Evolutionary conservation across 2,329 filamentous ascomycete genomes (phyloP).

Genomic region (Pseudocercospora eumusae): DNA sequence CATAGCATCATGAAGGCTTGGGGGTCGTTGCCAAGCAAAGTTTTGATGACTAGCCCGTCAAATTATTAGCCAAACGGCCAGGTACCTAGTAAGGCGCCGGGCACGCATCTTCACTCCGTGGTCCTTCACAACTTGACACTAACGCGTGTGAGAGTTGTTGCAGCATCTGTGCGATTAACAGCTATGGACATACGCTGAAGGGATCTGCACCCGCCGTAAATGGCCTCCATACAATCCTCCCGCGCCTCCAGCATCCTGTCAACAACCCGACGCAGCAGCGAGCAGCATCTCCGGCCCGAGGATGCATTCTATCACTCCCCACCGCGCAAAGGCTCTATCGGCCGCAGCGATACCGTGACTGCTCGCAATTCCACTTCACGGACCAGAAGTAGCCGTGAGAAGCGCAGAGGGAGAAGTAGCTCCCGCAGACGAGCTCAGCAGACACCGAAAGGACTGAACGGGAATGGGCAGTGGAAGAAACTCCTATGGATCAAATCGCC

Average conservation of each 20-base stretch:
- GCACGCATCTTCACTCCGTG: too few relatives aligned
- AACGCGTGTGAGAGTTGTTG: not conserved
- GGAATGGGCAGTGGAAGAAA: slow-evolving; percentile 78
- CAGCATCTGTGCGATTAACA: slow-evolving; percentile 19
- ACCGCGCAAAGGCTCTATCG: slow-evolving; percentile 50
- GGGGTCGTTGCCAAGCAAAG: not conserved
- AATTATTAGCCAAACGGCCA: not conserved
- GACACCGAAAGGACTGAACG: slow-evolving; percentile 12
- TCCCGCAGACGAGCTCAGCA: slow-evolving; percentile 58
- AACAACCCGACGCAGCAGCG: slow-evolving; percentile 20
- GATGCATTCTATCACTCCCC: slow-evolving; percentile 74
- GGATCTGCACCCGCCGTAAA: slow-evolving; percentile 36
- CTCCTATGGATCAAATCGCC: slow-evolving; percentile 97
- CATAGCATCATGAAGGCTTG: not conserved
- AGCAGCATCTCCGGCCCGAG: slow-evolving; percentile 68
- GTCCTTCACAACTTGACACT: not conserved
- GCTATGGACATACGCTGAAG: slow-evolving; percentile 39
- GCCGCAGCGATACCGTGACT: slow-evolving; percentile 37
- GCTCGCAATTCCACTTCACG: slow-evolving; percentile 18
- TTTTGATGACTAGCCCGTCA: not conserved
- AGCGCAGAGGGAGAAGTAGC: slow-evolving; percentile 60
- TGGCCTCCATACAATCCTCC: slow-evolving; percentile 21
- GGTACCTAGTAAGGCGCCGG: too few relatives aligned
- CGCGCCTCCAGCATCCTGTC: slow-evolving; percentile 24
- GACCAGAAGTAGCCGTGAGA: slow-evolving; percentile 45